Evolutionary conservation across 495 filamentous ascomycete species (phyloP).

Genomic region (Neurospora sp.): DNA sequence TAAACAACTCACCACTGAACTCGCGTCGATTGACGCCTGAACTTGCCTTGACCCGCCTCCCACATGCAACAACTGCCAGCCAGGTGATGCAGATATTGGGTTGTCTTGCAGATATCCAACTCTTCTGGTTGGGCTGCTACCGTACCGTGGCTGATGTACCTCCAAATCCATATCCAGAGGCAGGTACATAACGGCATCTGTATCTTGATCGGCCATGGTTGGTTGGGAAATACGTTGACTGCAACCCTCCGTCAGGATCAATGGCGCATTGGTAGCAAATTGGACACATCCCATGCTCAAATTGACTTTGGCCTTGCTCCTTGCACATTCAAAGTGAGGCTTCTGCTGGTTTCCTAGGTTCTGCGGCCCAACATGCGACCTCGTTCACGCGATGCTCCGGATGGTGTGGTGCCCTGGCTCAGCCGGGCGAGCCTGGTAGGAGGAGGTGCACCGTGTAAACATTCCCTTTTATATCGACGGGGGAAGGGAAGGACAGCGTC

Average conservation of each 20-base stretch:
- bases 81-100: slow-evolving; percentile 10
- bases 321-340: slow-evolving; percentile 4
- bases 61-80: slow-evolving; percentile 1
- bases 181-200: neutral
- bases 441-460: neutral
- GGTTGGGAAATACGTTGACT: neutral
- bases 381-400: neutral
- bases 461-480: neutral
- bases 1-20: neutral
- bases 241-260: neutral
- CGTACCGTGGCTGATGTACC: neutral
- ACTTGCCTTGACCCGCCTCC: neutral
- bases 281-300: neutral
- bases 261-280: neutral
- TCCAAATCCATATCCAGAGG: neutral
- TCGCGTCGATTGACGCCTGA: slow-evolving; percentile 21
- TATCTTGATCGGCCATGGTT: neutral
- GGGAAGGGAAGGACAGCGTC: neutral
- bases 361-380: slow-evolving; percentile 22
- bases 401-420: neutral
- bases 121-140: neutral
- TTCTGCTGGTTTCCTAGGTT: slow-evolving; percentile 5
- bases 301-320: neutral
- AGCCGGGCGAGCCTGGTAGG: neutral
- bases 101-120: slow-evolving; percentile 17